A percentile compares a stretch with the other conserved stretches of the same genome.
phyloP scores from a whole-genome alignment of 2,329 filamentous ascomycete genomes.

The Trichoderma atrobrunneum region DNA sequence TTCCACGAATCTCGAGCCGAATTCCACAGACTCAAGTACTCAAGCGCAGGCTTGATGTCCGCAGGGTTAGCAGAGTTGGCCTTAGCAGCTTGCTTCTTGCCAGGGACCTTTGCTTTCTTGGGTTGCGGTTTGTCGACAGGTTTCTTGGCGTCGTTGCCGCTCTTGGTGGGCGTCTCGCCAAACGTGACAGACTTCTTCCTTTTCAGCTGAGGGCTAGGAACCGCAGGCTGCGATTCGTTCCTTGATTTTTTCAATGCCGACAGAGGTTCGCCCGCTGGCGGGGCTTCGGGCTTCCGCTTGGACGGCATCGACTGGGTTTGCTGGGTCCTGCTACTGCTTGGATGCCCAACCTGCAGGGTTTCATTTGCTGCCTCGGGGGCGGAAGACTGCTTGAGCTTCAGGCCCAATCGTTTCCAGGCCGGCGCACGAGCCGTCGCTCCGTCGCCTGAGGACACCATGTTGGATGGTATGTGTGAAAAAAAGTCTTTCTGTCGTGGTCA shows the following conservation, averaged over 20 bases:
- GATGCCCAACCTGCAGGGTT: constrained; percentile 38
- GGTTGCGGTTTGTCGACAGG: constrained; percentile 31
- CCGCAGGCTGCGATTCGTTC: constrained; percentile 29
- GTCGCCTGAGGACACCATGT: constrained; percentile 44
- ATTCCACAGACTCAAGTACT: constrained; percentile 76
- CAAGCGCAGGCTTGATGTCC: constrained; percentile 62
- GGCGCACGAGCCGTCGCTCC: constrained; percentile 48
- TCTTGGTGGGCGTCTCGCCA: constrained; percentile 41
- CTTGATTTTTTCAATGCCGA: constrained; percentile 36
- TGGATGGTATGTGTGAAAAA: constrained; percentile 22
- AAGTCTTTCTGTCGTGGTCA: constrained; percentile 8
- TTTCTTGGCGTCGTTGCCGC: constrained; percentile 23
- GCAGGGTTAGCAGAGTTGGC: constrained; percentile 36
- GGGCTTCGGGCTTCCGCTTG: constrained; percentile 42
- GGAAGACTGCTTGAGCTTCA: constrained; percentile 54
- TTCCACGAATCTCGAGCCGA: constrained; percentile 74
- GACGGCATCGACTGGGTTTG: constrained; percentile 28
- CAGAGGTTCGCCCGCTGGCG: constrained; percentile 31
- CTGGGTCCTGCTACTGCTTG: constrained; percentile 35
- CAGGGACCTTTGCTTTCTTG: constrained; percentile 38
- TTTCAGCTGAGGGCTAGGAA: constrained; percentile 33
- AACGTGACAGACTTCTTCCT: constrained; percentile 51
- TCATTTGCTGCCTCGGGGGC: constrained; percentile 32
- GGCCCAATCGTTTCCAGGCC: constrained; percentile 61
- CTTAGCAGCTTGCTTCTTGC: constrained; percentile 39